Evolutionary conservation across 345 rosid genomes (phyloP), one percentile per base, ranked within the genome.

Genomic region (Salix udensis): DNA sequence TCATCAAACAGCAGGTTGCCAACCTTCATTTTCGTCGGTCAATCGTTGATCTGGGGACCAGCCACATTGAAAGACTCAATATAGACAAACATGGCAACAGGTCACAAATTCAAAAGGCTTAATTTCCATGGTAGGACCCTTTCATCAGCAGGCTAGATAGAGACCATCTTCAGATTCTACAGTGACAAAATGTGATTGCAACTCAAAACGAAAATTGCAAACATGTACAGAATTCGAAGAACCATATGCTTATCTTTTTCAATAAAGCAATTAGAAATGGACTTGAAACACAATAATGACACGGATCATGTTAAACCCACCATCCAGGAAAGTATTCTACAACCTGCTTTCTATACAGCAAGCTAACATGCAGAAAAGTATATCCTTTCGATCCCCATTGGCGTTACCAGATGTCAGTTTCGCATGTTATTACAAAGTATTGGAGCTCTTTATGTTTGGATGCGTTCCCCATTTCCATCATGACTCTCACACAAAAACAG

Each of bases 81-180:
- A 58, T 42, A 62, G 71, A 65, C 79, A 65, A 68, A 30, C 36
- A 70, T 31, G n/a, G 12, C 10, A 82, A 67, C 71, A 31, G 53
- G 26, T 71, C 60, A 68, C 74, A 70, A 30, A 68, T 74, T 58
- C 74, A 65, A 82, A 70, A 11, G 44, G 71, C 77, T 53, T 76
- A 48, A 81, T 53, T 71, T 77, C 81, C 76, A 76, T 8, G 79
- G 83, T 85, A 77, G 88, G 88, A 71, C 87, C 83, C 65, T 50
- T 12, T 6, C 37, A 48, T 28, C 34, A 58, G 72, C 39, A 71
- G 39, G 58, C 42, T 60, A 68, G 80, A 72, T 14, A 65, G 24
- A 48, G 73, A 61, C 69, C 70, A 82, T 71, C 78, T 42, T 70
- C 11, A 64, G 76, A 53, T 81, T 69, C 80, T 50, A 75, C 83